These are phyloP conservation scores for Sporothrix inflata DNA, from an alignment of 2,329 filamentous ascomycete genomes.

Conservation along the genomic window DNA sequence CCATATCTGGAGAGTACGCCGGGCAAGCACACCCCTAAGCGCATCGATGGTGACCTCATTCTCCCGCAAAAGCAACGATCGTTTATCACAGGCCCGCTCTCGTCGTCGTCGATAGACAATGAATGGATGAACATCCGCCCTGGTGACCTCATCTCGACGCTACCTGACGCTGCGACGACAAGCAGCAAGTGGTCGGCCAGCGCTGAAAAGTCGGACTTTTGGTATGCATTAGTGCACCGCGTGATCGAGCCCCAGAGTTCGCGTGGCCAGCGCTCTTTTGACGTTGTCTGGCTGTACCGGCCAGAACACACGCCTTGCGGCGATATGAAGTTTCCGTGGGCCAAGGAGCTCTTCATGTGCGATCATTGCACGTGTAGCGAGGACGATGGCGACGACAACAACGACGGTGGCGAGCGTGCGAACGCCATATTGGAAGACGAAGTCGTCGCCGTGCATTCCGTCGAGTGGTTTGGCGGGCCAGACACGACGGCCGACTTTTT, in stretches of 20 bases:
- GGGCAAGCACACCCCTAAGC: conserved; percentile 35
- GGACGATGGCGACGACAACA: conserved; percentile 31
- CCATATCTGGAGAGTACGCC: conserved; percentile 53
- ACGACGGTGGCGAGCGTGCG: conserved; percentile 46
- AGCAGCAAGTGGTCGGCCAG: conserved; percentile 60
- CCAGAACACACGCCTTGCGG: conserved; percentile 72
- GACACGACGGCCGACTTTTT: conserved; percentile 59
- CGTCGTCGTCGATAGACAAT: neutral
- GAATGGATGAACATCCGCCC: conserved; percentile 43
- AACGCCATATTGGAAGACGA: conserved; percentile 56
- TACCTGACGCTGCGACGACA: conserved; percentile 50
- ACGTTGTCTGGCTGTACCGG: conserved; percentile 75
- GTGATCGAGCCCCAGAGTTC: conserved; percentile 44
- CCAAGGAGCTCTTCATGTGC: conserved; percentile 75
- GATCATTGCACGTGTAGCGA: conserved; percentile 73
- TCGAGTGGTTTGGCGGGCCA: conserved; percentile 61
- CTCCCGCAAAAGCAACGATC: conserved; percentile 23
- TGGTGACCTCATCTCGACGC: conserved; percentile 55
- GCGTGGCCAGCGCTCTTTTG: conserved; percentile 50
- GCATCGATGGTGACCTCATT: neutral
- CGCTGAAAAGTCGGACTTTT: conserved; percentile 53
- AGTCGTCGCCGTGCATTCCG: conserved; percentile 58
- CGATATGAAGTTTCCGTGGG: conserved; percentile 67
- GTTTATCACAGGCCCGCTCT: conserved; percentile 3
- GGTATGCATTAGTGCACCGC: conserved; percentile 71